Evolutionary conservation across 1,139 yeast genomes (phyloP), one percentile per base, ranked within the genome.

Genomic region (Sugiyamaella paludigena): DNA sequence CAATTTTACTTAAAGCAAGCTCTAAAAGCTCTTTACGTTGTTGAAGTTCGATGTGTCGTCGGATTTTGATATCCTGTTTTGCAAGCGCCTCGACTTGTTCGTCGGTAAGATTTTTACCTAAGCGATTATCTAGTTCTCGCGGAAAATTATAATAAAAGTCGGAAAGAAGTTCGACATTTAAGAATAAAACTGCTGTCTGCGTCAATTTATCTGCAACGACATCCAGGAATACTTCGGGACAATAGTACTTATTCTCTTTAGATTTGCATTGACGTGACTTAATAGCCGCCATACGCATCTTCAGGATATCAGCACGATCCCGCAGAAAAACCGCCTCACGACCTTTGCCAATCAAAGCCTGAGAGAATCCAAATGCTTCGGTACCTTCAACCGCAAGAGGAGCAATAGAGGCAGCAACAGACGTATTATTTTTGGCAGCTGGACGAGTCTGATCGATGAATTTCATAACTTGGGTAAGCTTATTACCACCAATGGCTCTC

Each of bases 91-190:
- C 98, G 52, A 92, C 77, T 62, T 91, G 95, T 48, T 88, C 95
- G 45, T 76, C 76, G 9, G 81, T 74, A 60, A 92, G 72, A 45
- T 75, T 76, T 53, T 74, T 75, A 53, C 86, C 81, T 54, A 94
- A 77, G 56, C 83, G 80, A 49, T 75, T 74, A 67, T 94, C 99
- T 55, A 94, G 75, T 65, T 89, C 97, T 49, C 98, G 78, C 1
- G 98, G 98, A 70, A 94, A 92, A 61, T 88, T 89, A 69, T 94
- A 92, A 68, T 91, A 92, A 63, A 94, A 94, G 68, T 94, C 98
- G 58, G 95, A 85, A 57, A 94, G 73, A 43, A 94, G 74, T 68
- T 94, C 99, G 43, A 94, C 98, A 63, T 94, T 94, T 63, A 94
- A 72, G 61, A 94, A 94, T 54, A 94, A 71, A 2, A 94, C 94